Percentiles rank a stretch among this genome's conserved stretches.
Conservation (phyloP, 2,329 filamentous ascomycete species). For the Aspergillus fijiensis region DNA sequence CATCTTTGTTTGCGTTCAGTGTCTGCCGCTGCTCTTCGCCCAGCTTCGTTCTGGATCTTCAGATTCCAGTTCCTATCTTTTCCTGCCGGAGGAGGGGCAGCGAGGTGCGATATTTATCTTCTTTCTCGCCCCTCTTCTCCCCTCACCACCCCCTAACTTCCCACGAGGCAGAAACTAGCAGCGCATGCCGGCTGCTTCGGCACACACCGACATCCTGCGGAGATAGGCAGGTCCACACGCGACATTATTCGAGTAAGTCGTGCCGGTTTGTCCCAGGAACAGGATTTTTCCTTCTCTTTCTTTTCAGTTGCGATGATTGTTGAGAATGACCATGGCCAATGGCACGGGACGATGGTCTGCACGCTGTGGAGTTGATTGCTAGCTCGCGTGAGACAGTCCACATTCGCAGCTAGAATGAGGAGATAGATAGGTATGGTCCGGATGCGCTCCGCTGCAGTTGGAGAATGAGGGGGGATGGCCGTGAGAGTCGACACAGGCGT, state of each 20-base stretch:
- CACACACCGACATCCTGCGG: not conserved
- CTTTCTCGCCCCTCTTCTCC: conserved; percentile 1
- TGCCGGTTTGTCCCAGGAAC: not conserved
- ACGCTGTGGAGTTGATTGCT: not conserved
- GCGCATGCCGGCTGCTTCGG: not conserved
- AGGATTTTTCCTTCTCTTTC: not conserved
- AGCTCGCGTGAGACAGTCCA: conserved; percentile 1
- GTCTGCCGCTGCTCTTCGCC: not conserved
- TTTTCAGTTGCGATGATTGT: not conserved
- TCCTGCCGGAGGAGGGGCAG: not conserved
- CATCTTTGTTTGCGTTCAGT: conserved; percentile 14
- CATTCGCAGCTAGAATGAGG: not conserved
- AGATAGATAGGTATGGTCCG: not conserved
- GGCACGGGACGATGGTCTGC: not conserved
- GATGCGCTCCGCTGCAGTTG: not conserved
- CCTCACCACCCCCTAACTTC: not conserved
- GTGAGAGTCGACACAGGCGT: not conserved
- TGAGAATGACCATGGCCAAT: conserved; percentile 1
- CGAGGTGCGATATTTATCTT: conserved; percentile 7
- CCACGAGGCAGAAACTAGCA: not conserved
- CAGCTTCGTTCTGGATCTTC: not conserved
- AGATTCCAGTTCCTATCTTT: not conserved
- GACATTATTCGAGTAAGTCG: not conserved
- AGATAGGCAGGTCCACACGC: not conserved
- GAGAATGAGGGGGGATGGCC: not conserved